These are phyloP conservation scores for Macrophomina pseudophaseolina DNA, from an alignment of 2,329 filamentous ascomycete genomes.

Conservation along the genomic window DNA sequence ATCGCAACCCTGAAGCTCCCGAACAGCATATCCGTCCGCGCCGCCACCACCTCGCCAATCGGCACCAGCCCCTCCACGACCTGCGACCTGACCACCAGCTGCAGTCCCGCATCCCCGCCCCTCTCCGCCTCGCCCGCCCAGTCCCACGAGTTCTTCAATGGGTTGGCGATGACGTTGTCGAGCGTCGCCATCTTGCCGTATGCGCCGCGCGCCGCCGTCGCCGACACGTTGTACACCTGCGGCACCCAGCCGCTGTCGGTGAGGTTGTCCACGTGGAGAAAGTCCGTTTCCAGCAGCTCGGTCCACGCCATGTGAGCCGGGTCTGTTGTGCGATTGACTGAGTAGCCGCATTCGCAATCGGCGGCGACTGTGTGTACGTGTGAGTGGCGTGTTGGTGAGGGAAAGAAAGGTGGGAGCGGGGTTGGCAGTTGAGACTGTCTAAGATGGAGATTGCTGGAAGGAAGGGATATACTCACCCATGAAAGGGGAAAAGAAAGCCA, in stretches of 20 bases:
- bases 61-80: slow-evolving; percentile 58
- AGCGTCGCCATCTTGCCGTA: slow-evolving; percentile 69
- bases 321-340: slow-evolving; percentile 54
- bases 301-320: slow-evolving; percentile 62
- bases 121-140: slow-evolving; percentile 53
- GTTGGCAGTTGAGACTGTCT: not conserved
- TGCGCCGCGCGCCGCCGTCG: slow-evolving; percentile 62
- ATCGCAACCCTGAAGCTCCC: slow-evolving; percentile 73
- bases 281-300: slow-evolving; percentile 74
- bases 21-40: slow-evolving; percentile 67
- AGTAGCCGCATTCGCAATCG: slow-evolving; percentile 76
- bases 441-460: not conserved
- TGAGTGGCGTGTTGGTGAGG: not conserved
- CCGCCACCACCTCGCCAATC: slow-evolving; percentile 68
- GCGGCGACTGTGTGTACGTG: slow-evolving; percentile 42
- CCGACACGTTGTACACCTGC: slow-evolving; percentile 70
- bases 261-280: slow-evolving; percentile 58
- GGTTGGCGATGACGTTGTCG: slow-evolving; percentile 63
- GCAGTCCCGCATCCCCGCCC: slow-evolving; percentile 48
- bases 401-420: no score
- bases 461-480: not conserved
- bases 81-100: slow-evolving; percentile 46
- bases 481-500: not conserved
- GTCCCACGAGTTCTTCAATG: slow-evolving; percentile 47
- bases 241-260: slow-evolving; percentile 65